Evolutionary conservation across 257 asterid species (phyloP).

Genomic region (Nicotiana tomentosiformis): DNA sequence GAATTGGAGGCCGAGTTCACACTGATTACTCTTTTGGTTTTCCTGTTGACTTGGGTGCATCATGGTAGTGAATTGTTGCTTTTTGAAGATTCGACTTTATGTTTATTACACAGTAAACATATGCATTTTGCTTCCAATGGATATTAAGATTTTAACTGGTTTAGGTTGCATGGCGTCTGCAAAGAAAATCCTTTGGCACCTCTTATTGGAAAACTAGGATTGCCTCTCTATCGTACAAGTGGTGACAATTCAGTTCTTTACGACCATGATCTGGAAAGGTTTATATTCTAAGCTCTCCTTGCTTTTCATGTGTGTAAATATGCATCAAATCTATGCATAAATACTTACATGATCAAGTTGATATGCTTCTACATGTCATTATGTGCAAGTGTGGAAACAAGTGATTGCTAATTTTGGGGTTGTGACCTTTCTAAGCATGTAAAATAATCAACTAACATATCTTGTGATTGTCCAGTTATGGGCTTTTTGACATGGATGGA

Average conservation of each 20-base stretch:
- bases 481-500: conserved; percentile 87
- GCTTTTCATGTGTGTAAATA: neutral
- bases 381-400: neutral
- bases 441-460: neutral
- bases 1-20: conserved; percentile 96
- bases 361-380: neutral
- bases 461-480: conserved; percentile 53
- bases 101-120: neutral
- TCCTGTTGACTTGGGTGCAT: conserved; percentile 98
- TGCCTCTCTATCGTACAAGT: conserved; percentile 95
- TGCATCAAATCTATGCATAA: neutral
- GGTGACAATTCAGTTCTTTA: conserved; percentile 96
- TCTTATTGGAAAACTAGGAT: conserved; percentile 79
- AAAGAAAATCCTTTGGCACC: conserved; percentile 93
- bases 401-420: neutral
- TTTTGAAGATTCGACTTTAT: neutral
- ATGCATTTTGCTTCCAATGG: conserved; percentile 1
- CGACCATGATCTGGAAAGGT: conserved; percentile 99
- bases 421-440: neutral
- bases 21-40: conserved; percentile 94
- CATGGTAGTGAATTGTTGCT: conserved; percentile 49
- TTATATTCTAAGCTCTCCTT: conserved; percentile 1
- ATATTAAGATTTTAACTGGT: neutral
- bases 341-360: neutral
- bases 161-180: conserved; percentile 96